phyloP scores from a whole-genome alignment of 1,284 basidiomycete species.

The Hemileia vastatrix region DNA sequence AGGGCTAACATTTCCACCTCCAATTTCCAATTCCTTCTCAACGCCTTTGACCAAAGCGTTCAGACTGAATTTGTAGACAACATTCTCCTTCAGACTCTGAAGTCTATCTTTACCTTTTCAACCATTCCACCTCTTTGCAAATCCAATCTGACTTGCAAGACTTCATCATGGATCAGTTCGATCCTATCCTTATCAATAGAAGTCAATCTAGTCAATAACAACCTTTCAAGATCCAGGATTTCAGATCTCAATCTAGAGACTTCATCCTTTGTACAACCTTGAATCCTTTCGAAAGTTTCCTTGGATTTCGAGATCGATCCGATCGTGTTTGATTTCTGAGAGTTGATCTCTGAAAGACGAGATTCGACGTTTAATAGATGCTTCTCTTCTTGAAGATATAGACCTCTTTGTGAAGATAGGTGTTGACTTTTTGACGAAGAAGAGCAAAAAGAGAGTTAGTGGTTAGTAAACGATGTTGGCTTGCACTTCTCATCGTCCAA shows the following conservation, averaged over 20 bases:
- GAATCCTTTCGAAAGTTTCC: conserved; percentile 38
- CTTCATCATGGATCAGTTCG: background rate
- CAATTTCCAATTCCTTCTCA: background rate
- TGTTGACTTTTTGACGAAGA: too few species aligned
- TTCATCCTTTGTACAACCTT: conserved; percentile 38
- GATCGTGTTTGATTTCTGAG: too few species aligned
- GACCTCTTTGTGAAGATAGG: too few species aligned
- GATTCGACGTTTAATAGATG: too few species aligned
- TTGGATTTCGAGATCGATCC: too few species aligned
- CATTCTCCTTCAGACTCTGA: background rate
- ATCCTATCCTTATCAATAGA: background rate
- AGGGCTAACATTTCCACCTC: background rate
- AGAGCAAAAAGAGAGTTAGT: too few species aligned
- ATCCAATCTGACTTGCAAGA: background rate
- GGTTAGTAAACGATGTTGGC: too few species aligned
- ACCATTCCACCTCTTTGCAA: background rate
- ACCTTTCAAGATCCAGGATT: conserved; percentile 33
- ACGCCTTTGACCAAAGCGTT: background rate
- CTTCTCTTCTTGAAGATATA: too few species aligned
- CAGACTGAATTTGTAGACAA: background rate
- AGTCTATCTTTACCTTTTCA: background rate
- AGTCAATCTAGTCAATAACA: conserved; percentile 25
- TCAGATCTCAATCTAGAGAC: conserved; percentile 33
- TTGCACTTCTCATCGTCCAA: too few species aligned
- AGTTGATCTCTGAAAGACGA: too few species aligned